Evolutionary conservation across 2,329 filamentous ascomycete genomes (phyloP), one percentile per base, ranked within the genome.

Genomic region (Cercospora sp.): DNA sequence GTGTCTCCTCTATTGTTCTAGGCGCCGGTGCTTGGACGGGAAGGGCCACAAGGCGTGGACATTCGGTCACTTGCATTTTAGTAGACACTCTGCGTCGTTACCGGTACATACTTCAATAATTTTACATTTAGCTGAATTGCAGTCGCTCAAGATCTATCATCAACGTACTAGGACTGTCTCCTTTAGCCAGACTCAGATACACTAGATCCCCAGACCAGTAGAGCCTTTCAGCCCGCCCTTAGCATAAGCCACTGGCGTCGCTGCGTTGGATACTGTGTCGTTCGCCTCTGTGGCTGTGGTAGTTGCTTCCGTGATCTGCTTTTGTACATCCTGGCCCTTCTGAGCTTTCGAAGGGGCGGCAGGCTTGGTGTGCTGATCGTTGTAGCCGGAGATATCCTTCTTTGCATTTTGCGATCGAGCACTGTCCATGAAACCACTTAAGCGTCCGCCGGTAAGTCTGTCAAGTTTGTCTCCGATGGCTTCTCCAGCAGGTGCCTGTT

Each of bases 391-490:
- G 16, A 69, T 66, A n/a, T 67, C 66, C 33, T 70, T 66, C 65
- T 73, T 73, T 12, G 70, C 68, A 40, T 69, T 69, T 48, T 71
- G 65, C 8, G 65, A 66, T 30, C 73, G 66, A 8, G 71, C 74
- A 51, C 67, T 65, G 23, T 78, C 75, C 72, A 78, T 78, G 58
- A 81, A 71, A 66, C 76, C 79, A 59, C 73, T 70, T 58, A 80
- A 73, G 31, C 78, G 72, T 26, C 80, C 80, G 8, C 80, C 80
- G 0, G 78, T 81, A 9, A 82, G 69, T 20, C 65, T 73, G 64
- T 82, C 82, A 18, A 82, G 71, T 65, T 78, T 79, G 66, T 82
- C 80, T n/a, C 80, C 80, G 42, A 82, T 79, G 0, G 78, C 74
- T 6, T 73, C 69, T 9, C 78, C 77, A 20, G 77, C 73, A 12